Conservation (phyloP, 352 stramenopile genomes). For the Pythium folliculosum region DNA sequence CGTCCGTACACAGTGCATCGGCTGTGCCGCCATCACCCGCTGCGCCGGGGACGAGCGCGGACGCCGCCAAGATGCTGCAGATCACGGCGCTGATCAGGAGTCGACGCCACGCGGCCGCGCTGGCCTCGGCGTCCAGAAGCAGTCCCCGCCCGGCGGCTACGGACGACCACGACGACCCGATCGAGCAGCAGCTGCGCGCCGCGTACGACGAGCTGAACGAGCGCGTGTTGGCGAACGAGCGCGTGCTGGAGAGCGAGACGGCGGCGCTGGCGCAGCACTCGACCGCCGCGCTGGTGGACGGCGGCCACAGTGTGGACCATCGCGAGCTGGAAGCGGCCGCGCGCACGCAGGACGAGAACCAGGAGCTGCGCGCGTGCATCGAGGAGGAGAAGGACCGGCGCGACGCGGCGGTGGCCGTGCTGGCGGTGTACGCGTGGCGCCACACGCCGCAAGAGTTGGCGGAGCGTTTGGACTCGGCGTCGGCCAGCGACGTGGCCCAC, state of each 20-base stretch:
- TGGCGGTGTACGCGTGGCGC: constrained; percentile 37
- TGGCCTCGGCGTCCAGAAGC: background rate
- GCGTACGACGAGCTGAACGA: constrained; percentile 21
- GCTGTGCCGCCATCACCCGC: background rate
- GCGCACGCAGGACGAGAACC: constrained; percentile 41
- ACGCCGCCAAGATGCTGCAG: constrained; percentile 12
- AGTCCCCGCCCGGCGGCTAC: background rate
- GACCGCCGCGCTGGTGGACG: no score
- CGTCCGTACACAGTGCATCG: no score
- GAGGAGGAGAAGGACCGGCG: constrained; percentile 35
- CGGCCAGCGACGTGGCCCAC: constrained; percentile 4
- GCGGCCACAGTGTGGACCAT: constrained; percentile 23
- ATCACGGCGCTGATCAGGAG: constrained; percentile 8
- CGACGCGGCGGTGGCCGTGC: constrained; percentile 41
- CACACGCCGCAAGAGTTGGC: background rate
- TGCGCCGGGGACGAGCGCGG: background rate
- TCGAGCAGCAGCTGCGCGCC: constrained; percentile 10
- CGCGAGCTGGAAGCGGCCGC: constrained; percentile 21
- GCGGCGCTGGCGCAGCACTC: background rate
- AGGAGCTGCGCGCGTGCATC: constrained; percentile 42
- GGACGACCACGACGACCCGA: constrained; percentile 29
- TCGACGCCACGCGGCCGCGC: background rate
- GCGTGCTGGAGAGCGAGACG: constrained; percentile 19
- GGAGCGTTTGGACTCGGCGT: background rate
- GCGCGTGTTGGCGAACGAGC: constrained; percentile 32